These are phyloP conservation scores for Pisolithus thermaeus DNA, from an alignment of 1,284 basidiomycete genomes.

Conservation along the genomic window DNA sequence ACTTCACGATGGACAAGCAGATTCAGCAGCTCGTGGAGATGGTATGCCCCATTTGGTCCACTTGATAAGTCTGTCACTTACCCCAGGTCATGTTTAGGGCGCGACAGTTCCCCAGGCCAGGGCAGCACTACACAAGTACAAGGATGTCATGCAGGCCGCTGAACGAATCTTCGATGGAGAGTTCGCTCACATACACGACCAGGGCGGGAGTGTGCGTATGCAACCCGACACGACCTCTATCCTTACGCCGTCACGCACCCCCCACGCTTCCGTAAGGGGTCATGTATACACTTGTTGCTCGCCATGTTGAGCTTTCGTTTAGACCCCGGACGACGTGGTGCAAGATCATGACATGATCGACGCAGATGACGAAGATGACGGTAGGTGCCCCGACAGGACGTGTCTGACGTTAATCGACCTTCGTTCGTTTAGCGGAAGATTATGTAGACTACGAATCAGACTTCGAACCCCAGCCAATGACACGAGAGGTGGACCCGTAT, in stretches of 20 bases:
- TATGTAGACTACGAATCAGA: constrained; percentile 78
- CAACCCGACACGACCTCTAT: constrained; percentile 12
- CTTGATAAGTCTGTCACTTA: constrained; percentile 3
- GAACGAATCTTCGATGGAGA: constrained; percentile 78
- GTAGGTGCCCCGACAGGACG: constrained; percentile 25
- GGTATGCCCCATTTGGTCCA: constrained; percentile 30
- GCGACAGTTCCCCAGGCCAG: constrained; percentile 71
- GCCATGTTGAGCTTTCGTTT: constrained; percentile 8
- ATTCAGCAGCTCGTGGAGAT: constrained; percentile 51
- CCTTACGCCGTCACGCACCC: constrained; percentile 23
- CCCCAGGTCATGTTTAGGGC: constrained; percentile 44
- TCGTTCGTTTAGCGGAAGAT: constrained; percentile 37
- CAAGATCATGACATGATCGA: constrained; percentile 31
- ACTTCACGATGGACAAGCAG: constrained; percentile 35
- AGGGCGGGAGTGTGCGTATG: constrained; percentile 34
- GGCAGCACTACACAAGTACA: constrained; percentile 70
- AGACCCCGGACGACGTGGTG: constrained; percentile 53
- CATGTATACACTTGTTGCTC: not conserved
- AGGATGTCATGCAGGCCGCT: constrained; percentile 87
- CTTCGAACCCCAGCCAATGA: constrained; percentile 44
- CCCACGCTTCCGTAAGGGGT: constrained; percentile 23
- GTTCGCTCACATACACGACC: constrained; percentile 66
- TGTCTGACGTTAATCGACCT: not conserved
- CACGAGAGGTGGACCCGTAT: constrained; percentile 73
- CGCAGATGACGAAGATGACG: constrained; percentile 52